Evolutionary conservation across 371 early-diverging fungal genomes (phyloP), one percentile per base, ranked within the genome.

Genomic region (Syncephalastrum sp.): DNA sequence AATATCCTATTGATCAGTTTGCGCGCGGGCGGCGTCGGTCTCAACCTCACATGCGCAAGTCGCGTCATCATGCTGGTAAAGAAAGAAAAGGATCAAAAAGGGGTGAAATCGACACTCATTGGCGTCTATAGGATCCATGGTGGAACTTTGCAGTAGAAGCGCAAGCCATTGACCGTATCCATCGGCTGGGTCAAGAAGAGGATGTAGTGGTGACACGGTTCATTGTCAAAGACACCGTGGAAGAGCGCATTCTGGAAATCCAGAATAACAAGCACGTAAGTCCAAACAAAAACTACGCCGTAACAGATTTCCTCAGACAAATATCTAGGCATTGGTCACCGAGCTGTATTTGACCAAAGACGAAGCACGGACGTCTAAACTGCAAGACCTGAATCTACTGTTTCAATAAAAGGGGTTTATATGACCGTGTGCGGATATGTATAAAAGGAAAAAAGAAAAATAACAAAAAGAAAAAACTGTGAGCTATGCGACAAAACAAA

Each of bases 161-260:
- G 10, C 92, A 93, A 69, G 93, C 94, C 15, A 90, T 94, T 60
- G 96, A 95, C 65, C 85, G 96, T 57, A 87, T 92, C 4, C 91
- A 93, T 65, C 81, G 95, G 12, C 64, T 95, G 7, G 94, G 94
- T 0, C 94, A 95, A 66, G 70, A 63, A 10, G 74, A 77, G 27
- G 17, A 64, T 53, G 85, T 89, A 0, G 27, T 71, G n/a, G 85
- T 88, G 12, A 82, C 84, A 6, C 68, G 87, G 42, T 82, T 86
- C 47, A 77, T 83, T 16, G 71, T 86, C 58, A 43, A 61, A 17
- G 77, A 74, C 17, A 79, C 81, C 1, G 83, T 89, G 1, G 89
- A 89, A 65, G 87, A 89, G 58, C 68, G 79, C 21, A 89, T 89
- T n/a, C 54, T 86, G 49, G 75, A 65, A 13, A 81, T 86, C 27